Percentiles rank a stretch among this genome's conserved stretches.
Evolutionary conservation across 768 basidiomycete species (phyloP).

Genomic region (Hericium alpestre): DNA sequence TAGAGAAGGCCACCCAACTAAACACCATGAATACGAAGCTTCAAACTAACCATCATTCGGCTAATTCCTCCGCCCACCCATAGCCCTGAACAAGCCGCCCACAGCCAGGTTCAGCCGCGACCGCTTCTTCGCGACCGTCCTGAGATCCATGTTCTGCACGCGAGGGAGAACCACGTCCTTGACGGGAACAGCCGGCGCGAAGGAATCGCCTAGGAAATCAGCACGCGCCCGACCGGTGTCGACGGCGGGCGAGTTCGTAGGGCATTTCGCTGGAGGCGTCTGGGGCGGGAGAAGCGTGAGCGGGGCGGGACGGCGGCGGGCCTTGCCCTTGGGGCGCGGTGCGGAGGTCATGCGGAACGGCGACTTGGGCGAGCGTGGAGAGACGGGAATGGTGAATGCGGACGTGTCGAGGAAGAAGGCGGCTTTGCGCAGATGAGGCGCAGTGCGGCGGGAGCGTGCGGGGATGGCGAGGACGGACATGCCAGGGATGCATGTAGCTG

Average conservation of each 20-base stretch:
- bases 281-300: not conserved
- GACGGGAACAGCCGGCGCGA: not conserved
- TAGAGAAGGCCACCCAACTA: not conserved
- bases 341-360: not conserved
- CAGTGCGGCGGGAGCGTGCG: constrained; percentile 2
- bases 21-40: not conserved
- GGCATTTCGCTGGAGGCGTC: not conserved
- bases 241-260: not conserved
- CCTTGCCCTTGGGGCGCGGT: not conserved
- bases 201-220: not conserved
- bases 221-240: not conserved
- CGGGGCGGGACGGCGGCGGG: not conserved
- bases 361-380: not conserved
- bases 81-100: not conserved
- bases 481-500: not conserved
- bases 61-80: not conserved
- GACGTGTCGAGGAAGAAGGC: not conserved
- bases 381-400: not conserved
- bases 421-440: not conserved
- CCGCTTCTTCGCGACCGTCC: not conserved
- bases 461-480: constrained; percentile 7
- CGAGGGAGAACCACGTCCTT: not conserved
- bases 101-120: not conserved
- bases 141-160: not conserved
- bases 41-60: not conserved